Percentiles rank a stretch among this genome's conserved stretches.
Evolutionary conservation across 1,284 basidiomycete genomes (phyloP).

Genomic region (Cryptococcus sp.): DNA sequence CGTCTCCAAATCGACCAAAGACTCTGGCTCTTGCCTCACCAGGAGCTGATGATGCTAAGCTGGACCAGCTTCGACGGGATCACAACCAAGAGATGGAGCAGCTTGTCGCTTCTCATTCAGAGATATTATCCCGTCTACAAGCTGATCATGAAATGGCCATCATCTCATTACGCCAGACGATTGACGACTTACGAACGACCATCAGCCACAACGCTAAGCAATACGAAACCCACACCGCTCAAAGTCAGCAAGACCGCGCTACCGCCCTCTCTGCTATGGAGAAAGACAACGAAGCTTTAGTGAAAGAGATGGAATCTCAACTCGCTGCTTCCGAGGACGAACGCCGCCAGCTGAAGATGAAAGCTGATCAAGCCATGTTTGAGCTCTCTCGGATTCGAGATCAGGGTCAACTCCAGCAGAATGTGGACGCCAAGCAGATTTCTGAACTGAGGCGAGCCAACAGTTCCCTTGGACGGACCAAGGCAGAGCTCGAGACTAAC

Average conservation of each 20-base stretch:
- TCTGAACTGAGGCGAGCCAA: slow-evolving; percentile 23
- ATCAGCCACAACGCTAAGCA: neutral
- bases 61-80: neutral
- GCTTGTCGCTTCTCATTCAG: neutral
- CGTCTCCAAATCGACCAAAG: slow-evolving; percentile 1
- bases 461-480: slow-evolving; percentile 18
- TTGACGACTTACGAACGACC: neutral
- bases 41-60: neutral
- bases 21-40: slow-evolving; percentile 16
- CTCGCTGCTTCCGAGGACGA: slow-evolving; percentile 35
- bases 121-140: neutral
- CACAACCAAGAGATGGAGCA: neutral
- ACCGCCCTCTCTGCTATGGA: slow-evolving; percentile 14
- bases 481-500: slow-evolving; percentile 18
- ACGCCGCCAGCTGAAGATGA: slow-evolving; percentile 43
- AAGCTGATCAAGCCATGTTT: slow-evolving; percentile 40
- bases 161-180: neutral
- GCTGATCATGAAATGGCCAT: neutral
- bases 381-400: slow-evolving; percentile 40
- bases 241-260: neutral
- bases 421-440: slow-evolving; percentile 24
- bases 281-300: slow-evolving; percentile 27
- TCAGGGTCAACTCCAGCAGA: slow-evolving; percentile 33
- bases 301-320: slow-evolving; percentile 36
- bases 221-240: neutral